These are phyloP conservation scores for Alternaria postmessia DNA, from an alignment of 2,329 filamentous ascomycete species.

Conservation along the genomic window DNA sequence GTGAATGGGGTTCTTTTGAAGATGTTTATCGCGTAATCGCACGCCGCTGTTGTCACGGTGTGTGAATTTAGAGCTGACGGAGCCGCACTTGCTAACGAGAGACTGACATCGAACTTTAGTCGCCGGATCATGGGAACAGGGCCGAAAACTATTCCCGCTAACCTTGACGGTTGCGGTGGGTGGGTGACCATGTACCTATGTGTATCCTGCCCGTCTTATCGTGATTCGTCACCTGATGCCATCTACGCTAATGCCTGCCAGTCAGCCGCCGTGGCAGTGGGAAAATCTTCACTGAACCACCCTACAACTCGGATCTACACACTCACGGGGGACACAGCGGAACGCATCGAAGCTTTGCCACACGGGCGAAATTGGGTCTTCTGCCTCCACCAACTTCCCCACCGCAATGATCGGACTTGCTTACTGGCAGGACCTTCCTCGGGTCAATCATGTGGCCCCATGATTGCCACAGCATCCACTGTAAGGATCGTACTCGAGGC, in stretches of 20 bases:
- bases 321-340: constrained; percentile 27
- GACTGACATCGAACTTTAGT: constrained; percentile 23
- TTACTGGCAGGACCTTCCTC: constrained; percentile 8
- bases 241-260: constrained; percentile 27
- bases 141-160: constrained; percentile 22
- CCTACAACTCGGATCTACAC: constrained; percentile 31
- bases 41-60: constrained; percentile 7
- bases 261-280: constrained; percentile 34
- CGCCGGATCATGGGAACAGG: constrained; percentile 16
- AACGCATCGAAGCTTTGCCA: constrained; percentile 38
- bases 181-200: constrained; percentile 30
- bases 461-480: constrained; percentile 9
- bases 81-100: constrained; percentile 37
- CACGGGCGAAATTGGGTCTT: constrained; percentile 27
- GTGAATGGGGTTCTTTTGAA: constrained; percentile 3
- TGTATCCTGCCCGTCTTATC: constrained; percentile 21
- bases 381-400: constrained; percentile 12
- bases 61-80: constrained; percentile 40
- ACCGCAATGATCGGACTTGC: constrained; percentile 13
- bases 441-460: constrained; percentile 8
- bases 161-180: constrained; percentile 20
- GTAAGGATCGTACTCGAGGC: neutral
- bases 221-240: constrained; percentile 34
- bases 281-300: constrained; percentile 24
- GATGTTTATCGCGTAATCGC: constrained; percentile 9